A percentile compares a stretch with the other conserved stretches of the same genome.
Evolutionary conservation across 345 rosid genomes (phyloP).

Genomic region (Durio zibethinus): DNA sequence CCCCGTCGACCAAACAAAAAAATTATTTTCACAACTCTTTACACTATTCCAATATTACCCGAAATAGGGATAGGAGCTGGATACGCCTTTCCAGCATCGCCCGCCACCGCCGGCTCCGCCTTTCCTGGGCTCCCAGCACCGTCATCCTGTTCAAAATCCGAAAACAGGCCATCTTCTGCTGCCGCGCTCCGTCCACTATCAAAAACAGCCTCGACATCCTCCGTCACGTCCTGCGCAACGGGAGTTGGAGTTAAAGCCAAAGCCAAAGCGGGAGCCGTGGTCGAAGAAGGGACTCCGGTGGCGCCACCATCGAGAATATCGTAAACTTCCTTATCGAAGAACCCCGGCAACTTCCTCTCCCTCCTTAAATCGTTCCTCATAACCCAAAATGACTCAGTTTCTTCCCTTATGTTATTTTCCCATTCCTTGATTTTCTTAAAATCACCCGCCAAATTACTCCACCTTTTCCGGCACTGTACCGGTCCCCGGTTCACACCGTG

Average conservation of each 20-base stretch:
- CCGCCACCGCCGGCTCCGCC: constrained; percentile 22
- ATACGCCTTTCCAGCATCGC: constrained; percentile 23
- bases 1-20: too few relatives aligned
- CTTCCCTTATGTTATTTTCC: constrained; percentile 67
- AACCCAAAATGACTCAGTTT: constrained; percentile 86
- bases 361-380: constrained; percentile 90
- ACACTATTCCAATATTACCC: constrained; percentile 28
- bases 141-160: constrained; percentile 73
- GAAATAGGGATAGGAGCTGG: constrained; percentile 38
- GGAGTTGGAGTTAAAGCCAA: constrained; percentile 35
- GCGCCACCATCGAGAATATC: constrained; percentile 72
- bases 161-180: constrained; percentile 65
- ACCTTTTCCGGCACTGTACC: constrained; percentile 95
- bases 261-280: constrained; percentile 28
- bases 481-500: constrained; percentile 97
- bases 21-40: too few relatives aligned
- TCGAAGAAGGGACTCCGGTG: constrained; percentile 24
- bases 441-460: constrained; percentile 98
- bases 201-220: constrained; percentile 39
- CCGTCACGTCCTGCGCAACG: constrained; percentile 18
- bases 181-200: constrained; percentile 70
- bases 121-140: constrained; percentile 39
- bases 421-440: constrained; percentile 93
- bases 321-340: constrained; percentile 89
- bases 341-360: constrained; percentile 86